These are phyloP conservation scores for Rhododendron molle DNA, from an alignment of 148 eudicot genomes.

Conservation along the genomic window DNA sequence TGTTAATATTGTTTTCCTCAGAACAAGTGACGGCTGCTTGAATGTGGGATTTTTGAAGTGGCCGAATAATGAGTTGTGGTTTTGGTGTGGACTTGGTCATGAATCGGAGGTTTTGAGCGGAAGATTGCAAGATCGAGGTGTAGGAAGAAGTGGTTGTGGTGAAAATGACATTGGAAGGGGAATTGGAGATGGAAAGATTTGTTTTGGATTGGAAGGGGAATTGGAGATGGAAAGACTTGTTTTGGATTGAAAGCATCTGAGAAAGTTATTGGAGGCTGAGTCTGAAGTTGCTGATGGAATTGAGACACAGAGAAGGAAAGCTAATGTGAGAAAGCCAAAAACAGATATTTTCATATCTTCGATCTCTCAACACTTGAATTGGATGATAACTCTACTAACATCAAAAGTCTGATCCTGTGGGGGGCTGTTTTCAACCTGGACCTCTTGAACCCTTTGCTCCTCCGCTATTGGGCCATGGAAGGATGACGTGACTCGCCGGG, in stretches of 20 bases:
- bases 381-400: no score
- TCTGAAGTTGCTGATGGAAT: background rate
- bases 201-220: background rate
- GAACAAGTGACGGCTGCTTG: conserved; percentile 32
- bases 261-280: background rate
- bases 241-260: background rate
- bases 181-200: background rate
- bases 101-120: conserved; percentile 29
- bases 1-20: conserved; percentile 1
- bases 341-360: background rate
- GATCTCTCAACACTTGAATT: no score
- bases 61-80: conserved; percentile 31
- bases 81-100: conserved; percentile 19
- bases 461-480: no score
- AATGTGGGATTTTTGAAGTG: conserved; percentile 26
- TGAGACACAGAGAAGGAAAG: background rate
- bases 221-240: background rate
- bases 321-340: background rate
- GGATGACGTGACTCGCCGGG: no score
- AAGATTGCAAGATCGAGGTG: conserved; percentile 14
- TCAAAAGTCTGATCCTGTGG: no score
- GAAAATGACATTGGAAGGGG: background rate
- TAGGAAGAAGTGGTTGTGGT: conserved; percentile 17
- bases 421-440: no score
- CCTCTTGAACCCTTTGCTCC: no score